Evolutionary conservation across 2,329 filamentous ascomycete species (phyloP).

Genomic region (Clonostachys solani): DNA sequence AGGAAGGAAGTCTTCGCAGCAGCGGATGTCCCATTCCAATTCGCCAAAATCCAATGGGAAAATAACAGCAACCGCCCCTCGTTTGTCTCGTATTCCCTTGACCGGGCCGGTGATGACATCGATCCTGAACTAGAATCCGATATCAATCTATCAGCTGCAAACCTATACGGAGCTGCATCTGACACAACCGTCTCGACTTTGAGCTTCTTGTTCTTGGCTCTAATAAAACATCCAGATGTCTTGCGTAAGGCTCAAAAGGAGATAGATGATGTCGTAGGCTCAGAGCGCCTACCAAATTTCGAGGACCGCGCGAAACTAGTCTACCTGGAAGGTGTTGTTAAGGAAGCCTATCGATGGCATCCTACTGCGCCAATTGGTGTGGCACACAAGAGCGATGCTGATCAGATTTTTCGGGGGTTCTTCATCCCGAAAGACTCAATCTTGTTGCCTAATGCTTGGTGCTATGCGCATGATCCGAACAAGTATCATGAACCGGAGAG

Average conservation of each 20-base stretch:
- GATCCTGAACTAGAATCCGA: constrained; percentile 4
- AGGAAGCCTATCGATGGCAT: constrained; percentile 15
- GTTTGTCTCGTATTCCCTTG: constrained; percentile 5
- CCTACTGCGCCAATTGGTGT: constrained; percentile 23
- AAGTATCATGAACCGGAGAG: constrained; percentile 45
- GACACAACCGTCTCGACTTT: constrained; percentile 13
- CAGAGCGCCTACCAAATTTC: constrained; percentile 14
- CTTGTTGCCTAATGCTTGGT: constrained; percentile 14
- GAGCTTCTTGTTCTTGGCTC: constrained; percentile 13
- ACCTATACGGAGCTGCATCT: constrained; percentile 10
- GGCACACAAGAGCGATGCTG: constrained; percentile 24
- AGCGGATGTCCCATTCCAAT: constrained; percentile 11
- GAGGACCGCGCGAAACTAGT: constrained; percentile 16
- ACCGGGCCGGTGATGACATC: constrained; percentile 1
- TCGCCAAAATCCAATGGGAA: constrained; percentile 10
- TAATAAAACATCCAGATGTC: constrained; percentile 12
- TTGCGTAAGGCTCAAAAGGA: constrained; percentile 14
- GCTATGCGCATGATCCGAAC: constrained; percentile 58
- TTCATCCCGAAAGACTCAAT: constrained; percentile 18
- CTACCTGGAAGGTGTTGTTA: constrained; percentile 17
- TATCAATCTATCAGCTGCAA: constrained; percentile 7
- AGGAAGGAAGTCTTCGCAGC: constrained; percentile 6
- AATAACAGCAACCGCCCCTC: neutral
- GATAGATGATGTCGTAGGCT: constrained; percentile 16
- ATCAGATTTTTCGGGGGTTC: constrained; percentile 14